These are phyloP conservation scores for Fusarium continuum DNA, from an alignment of 2,329 filamentous ascomycete genomes.

Conservation along the genomic window DNA sequence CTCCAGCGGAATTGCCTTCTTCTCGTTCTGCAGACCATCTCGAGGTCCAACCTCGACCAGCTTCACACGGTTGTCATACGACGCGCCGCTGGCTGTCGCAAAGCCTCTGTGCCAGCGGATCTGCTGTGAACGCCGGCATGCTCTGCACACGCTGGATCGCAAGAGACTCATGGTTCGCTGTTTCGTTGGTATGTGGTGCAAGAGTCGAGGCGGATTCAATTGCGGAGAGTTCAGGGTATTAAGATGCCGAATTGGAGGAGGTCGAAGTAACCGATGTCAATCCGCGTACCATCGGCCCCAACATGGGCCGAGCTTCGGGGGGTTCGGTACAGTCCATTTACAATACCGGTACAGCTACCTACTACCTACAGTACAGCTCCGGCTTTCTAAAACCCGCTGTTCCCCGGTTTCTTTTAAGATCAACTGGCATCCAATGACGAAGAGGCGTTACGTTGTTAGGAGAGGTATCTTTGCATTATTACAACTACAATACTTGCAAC, in stretches of 20 bases:
- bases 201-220: slow-evolving; percentile 3
- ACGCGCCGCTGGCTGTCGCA: slow-evolving; percentile 51
- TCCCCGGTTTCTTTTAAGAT: slow-evolving; percentile 21
- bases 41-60: slow-evolving; percentile 87
- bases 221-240: slow-evolving; percentile 11
- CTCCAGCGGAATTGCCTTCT: slow-evolving; percentile 71
- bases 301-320: slow-evolving; percentile 37
- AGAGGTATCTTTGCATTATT: slow-evolving; percentile 31
- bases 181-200: not conserved
- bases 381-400: slow-evolving; percentile 6
- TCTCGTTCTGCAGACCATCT: slow-evolving; percentile 90
- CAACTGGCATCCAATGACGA: not conserved
- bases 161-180: slow-evolving; percentile 47
- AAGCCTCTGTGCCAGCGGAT: slow-evolving; percentile 48
- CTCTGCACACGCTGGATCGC: slow-evolving; percentile 52
- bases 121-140: slow-evolving; percentile 49
- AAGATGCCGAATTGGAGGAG: slow-evolving; percentile 18
- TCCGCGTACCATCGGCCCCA: slow-evolving; percentile 47
- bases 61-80: slow-evolving; percentile 59
- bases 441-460: not conserved
- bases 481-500: slow-evolving; percentile 34
- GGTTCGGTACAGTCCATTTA: slow-evolving; percentile 6
- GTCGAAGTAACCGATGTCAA: slow-evolving; percentile 24
- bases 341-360: slow-evolving; percentile 7
- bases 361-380: too few relatives aligned